Conservation (phyloP, 805 yeast genomes). For the Suhomyces pyralidae region DNA sequence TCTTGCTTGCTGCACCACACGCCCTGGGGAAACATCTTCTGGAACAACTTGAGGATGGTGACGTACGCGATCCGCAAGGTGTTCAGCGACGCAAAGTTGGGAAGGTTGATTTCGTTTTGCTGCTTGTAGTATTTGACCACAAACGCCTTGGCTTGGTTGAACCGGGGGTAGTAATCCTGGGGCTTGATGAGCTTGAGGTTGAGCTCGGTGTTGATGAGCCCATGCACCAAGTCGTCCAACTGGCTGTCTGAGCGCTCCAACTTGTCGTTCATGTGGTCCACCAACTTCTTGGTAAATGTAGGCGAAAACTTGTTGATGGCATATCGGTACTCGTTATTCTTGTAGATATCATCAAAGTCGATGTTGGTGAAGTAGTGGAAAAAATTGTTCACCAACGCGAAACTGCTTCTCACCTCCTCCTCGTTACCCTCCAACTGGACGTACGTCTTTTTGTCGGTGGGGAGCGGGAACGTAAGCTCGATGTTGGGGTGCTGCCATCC, state of each 20-base stretch:
- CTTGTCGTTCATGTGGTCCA: slow-evolving; percentile 30
- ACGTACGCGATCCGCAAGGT: slow-evolving; percentile 35
- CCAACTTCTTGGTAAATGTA: slow-evolving; percentile 25
- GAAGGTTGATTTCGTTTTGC: slow-evolving; percentile 38
- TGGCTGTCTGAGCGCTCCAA: slow-evolving; percentile 30
- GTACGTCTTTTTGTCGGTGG: slow-evolving; percentile 32
- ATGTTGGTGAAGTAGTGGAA: slow-evolving; percentile 27
- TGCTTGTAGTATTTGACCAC: slow-evolving; percentile 35
- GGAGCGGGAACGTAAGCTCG: slow-evolving; percentile 37
- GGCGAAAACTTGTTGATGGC: slow-evolving; percentile 31
- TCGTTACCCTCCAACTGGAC: slow-evolving; percentile 29
- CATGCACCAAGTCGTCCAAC: slow-evolving; percentile 35
- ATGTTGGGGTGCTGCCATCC: slow-evolving; percentile 29
- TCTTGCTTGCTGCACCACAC: slow-evolving; percentile 37
- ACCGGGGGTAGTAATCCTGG: slow-evolving; percentile 29
- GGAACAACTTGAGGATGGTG: slow-evolving; percentile 32
- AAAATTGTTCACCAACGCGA: slow-evolving; percentile 28
- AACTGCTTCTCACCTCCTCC: slow-evolving; percentile 17
- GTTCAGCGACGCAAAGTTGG: slow-evolving; percentile 24
- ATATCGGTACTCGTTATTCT: slow-evolving; percentile 31
- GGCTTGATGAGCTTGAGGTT: slow-evolving; percentile 36
- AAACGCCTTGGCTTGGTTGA: slow-evolving; percentile 34
- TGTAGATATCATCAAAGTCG: slow-evolving; percentile 29
- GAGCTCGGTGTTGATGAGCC: slow-evolving; percentile 36
- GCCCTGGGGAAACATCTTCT: slow-evolving; percentile 42